Evolutionary conservation across 768 basidiomycete species (phyloP), one percentile per base, ranked within the genome.

Genomic region (Termitomyces sp.): DNA sequence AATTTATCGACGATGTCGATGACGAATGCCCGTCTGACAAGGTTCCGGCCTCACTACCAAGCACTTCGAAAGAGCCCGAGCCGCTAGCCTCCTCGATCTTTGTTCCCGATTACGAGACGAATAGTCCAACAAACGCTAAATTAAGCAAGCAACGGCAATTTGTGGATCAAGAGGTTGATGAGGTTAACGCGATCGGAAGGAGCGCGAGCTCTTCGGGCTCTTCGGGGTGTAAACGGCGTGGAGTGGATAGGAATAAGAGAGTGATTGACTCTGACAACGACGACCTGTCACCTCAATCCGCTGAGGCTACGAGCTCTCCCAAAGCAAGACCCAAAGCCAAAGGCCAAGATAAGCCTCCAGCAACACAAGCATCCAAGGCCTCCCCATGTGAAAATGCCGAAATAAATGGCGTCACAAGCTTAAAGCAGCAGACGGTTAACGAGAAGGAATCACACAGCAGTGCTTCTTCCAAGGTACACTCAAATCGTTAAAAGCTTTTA

Each of bases 1-100:
- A 79, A 63, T 75, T 77, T 55, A 73, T 80, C 38, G 67, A 66
- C 20, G 67, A 70, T 20, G 65, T 75, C 9, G 72, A 76, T 49
- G 70, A 71, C 41, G 41, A 64, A 30, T 74, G 70, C 5, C 46
- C 60, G 55, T 61, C 64, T 36, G 55, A 58, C 44, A 50, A 58
- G 26, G 40, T 52, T 35, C 14, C 50, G 43, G 55, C 53, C 36
- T 55, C 57, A 41, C 56, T 20, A 43, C 36, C 18, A 13, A 38
- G 35, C 6, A 30, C 6, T 26, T 33, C 40, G 33, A 55, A 47
- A 38, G 55, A 58, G 55, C 63, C 60, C 12, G 66, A 67, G n/a
- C 62, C 64, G 0, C 33, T 58, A 53, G 55, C 63, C 12, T 69
- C 72, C 18, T 55, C 63, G 26, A 66, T 64, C 52, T 67, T 69